These are phyloP conservation scores for Aspergillus transmontanensis DNA, from an alignment of 2,329 filamentous ascomycete genomes.

Conservation along the genomic window DNA sequence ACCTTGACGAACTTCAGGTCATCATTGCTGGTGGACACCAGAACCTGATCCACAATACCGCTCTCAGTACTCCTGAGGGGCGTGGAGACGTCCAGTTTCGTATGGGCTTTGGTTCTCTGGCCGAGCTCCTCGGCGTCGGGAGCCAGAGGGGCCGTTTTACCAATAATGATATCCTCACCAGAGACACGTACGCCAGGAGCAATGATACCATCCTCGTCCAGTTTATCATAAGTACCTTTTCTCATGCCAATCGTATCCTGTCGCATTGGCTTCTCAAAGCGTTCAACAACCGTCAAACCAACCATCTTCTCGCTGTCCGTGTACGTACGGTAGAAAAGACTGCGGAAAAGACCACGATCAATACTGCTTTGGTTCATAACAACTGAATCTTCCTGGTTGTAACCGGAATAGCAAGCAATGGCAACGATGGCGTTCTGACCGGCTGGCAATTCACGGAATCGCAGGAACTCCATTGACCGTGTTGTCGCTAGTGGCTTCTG, in stretches of 20 bases:
- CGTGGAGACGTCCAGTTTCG: conserved; percentile 93
- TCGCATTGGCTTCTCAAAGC: conserved; percentile 92
- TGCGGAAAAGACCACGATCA: conserved; percentile 94
- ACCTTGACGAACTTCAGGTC: conserved; percentile 97
- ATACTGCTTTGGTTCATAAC: conserved; percentile 99
- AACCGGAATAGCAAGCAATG: conserved; percentile 95
- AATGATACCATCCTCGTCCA: conserved; percentile 94
- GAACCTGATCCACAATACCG: conserved; percentile 91
- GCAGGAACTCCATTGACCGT: conserved; percentile 96
- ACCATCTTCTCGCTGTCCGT: conserved; percentile 96
- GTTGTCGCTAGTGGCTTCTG: conserved; percentile 97
- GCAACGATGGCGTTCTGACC: conserved; percentile 98
- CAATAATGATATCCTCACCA: conserved; percentile 98
- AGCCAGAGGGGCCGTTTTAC: conserved; percentile 94
- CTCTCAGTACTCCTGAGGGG: conserved; percentile 93
- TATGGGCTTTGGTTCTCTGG: conserved; percentile 84
- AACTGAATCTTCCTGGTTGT: conserved; percentile 99
- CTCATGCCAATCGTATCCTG: conserved; percentile 88
- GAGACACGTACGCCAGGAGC: conserved; percentile 92
- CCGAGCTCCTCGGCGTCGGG: conserved; percentile 92
- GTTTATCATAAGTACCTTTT: conserved; percentile 94
- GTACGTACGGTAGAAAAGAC: conserved; percentile 96
- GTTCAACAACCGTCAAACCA: conserved; percentile 87
- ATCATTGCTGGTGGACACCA: conserved; percentile 92
- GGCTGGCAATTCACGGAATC: conserved; percentile 94